Evolutionary conservation across 352 stramenopile species (phyloP).

Genomic region (Hyaloperonospora brassicae): DNA sequence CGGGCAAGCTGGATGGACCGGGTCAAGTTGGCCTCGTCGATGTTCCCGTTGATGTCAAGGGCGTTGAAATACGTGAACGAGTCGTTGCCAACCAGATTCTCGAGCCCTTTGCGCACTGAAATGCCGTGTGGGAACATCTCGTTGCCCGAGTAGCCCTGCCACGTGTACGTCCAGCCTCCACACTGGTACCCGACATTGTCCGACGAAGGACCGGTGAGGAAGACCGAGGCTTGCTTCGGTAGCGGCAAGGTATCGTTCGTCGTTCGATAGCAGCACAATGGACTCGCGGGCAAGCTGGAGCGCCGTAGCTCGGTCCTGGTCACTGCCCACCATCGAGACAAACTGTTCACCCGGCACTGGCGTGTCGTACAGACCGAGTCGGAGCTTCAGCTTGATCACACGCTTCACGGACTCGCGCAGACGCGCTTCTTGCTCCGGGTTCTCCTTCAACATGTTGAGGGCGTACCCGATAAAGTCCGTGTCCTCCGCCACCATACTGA

Average conservation of each 20-base stretch:
- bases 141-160: constrained; percentile 66
- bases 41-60: background rate
- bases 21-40: background rate
- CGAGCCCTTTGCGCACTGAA: constrained; percentile 25
- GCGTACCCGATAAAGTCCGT: constrained; percentile 31
- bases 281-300: constrained; percentile 58
- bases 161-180: constrained; percentile 72
- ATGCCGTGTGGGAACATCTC: constrained; percentile 39
- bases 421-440: constrained; percentile 28
- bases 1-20: background rate
- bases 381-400: constrained; percentile 59
- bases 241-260: constrained; percentile 40
- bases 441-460: constrained; percentile 14
- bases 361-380: constrained; percentile 50
- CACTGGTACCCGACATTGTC: constrained; percentile 55
- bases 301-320: constrained; percentile 31
- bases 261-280: constrained; percentile 75
- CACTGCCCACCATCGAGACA: constrained; percentile 31
- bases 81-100: constrained; percentile 4
- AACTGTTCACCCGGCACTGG: constrained; percentile 38
- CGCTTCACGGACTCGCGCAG: constrained; percentile 40
- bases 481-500: constrained; percentile 75
- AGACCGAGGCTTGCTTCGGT: constrained; percentile 23
- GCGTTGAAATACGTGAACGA: background rate
- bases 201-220: constrained; percentile 50